phyloP scores from a whole-genome alignment of 495 filamentous ascomycete species.

The Aspergillus kassunensis region DNA sequence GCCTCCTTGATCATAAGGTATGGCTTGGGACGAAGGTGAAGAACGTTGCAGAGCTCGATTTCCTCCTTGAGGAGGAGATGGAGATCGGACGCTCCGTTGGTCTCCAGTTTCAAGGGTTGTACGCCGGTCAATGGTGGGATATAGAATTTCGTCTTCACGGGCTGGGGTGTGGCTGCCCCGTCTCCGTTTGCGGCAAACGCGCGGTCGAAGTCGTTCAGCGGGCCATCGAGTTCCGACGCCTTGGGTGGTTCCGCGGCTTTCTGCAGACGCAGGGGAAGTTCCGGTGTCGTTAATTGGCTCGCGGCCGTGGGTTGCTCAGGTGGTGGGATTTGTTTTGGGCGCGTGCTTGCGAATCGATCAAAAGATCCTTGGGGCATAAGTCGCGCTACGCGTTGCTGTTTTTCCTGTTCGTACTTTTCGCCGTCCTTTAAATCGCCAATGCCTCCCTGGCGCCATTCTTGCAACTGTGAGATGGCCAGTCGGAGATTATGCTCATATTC shows the following conservation, averaged over 20 bases:
- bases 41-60: slow-evolving; percentile 73
- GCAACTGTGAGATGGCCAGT: slow-evolving; percentile 82
- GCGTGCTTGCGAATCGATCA: slow-evolving; percentile 67
- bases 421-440: slow-evolving; percentile 81
- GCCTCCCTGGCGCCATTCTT: slow-evolving; percentile 85
- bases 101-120: slow-evolving; percentile 62
- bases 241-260: slow-evolving; percentile 34
- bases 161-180: slow-evolving; percentile 30
- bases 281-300: slow-evolving; percentile 68
- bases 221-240: slow-evolving; percentile 29
- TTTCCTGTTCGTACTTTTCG: slow-evolving; percentile 94
- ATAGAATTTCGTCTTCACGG: slow-evolving; percentile 45
- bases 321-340: slow-evolving; percentile 49
- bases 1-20: slow-evolving; percentile 92
- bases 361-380: slow-evolving; percentile 69
- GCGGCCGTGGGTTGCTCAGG: slow-evolving; percentile 70
- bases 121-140: slow-evolving; percentile 51
- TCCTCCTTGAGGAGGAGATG: slow-evolving; percentile 87
- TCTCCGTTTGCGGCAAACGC: slow-evolving; percentile 42
- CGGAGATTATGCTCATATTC: slow-evolving; percentile 88
- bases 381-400: slow-evolving; percentile 67
- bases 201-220: slow-evolving; percentile 42
- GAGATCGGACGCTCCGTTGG: slow-evolving; percentile 72
- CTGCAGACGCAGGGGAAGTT: slow-evolving; percentile 61
- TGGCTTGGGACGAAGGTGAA: slow-evolving; percentile 85